phyloP scores from a whole-genome alignment of 257 asterid species.

The Nyctanthes arbortristis region DNA sequence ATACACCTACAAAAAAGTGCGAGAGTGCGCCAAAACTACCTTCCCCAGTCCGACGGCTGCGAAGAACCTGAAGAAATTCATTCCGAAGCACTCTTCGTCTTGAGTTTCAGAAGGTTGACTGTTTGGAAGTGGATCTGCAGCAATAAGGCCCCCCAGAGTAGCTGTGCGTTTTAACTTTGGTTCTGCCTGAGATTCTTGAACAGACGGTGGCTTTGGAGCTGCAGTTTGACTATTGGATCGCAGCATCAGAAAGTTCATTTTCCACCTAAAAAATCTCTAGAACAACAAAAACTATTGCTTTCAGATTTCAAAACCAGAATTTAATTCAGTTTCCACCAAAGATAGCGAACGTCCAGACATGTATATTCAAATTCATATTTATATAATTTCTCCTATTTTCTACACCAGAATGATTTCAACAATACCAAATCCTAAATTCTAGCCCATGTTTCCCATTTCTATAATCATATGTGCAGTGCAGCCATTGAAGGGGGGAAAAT shows the following conservation, averaged over 20 bases:
- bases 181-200: slow-evolving; percentile 49
- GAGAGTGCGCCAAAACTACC: slow-evolving; percentile 35
- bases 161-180: slow-evolving; percentile 39
- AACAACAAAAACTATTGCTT: slow-evolving; percentile 12
- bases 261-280: slow-evolving; percentile 43
- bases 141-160: slow-evolving; percentile 61
- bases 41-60: slow-evolving; percentile 60
- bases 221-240: slow-evolving; percentile 76
- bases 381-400: too few relatives aligned
- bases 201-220: slow-evolving; percentile 52
- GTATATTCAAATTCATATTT: too few relatives aligned
- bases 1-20: background rate
- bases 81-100: slow-evolving; percentile 54
- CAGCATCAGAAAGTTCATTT: slow-evolving; percentile 91
- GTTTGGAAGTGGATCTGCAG: slow-evolving; percentile 54
- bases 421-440: too few relatives aligned
- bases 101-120: slow-evolving; percentile 38
- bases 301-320: too few relatives aligned
- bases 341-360: too few relatives aligned
- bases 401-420: too few relatives aligned
- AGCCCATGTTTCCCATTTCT: too few relatives aligned
- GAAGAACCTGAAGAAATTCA: slow-evolving; percentile 61
- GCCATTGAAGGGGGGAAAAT: too few relatives aligned
- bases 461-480: too few relatives aligned
- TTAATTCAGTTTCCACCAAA: too few relatives aligned